phyloP scores from a whole-genome alignment of 129 eudicot species.

The Pittosporum tobira region DNA sequence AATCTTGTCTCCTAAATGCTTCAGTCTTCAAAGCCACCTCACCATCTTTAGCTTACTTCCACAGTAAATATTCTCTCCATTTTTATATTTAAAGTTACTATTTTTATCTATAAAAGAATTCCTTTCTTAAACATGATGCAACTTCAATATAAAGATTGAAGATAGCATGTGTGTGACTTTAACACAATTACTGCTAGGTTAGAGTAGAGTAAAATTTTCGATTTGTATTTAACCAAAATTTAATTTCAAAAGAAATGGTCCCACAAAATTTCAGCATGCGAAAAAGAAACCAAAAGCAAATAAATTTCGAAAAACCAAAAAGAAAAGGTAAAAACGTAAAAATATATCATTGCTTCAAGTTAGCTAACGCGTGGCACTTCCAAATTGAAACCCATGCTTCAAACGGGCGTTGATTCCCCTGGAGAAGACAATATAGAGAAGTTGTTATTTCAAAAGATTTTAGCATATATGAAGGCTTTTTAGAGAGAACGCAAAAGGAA shows the following conservation, averaged over 20 bases:
- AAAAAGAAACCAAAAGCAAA: not conserved
- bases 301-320: not conserved
- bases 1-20: not conserved
- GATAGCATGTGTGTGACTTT: not conserved
- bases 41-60: not conserved
- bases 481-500: not conserved
- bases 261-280: not conserved
- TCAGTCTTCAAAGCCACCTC: not conserved
- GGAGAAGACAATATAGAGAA: not conserved
- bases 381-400: too few relatives aligned
- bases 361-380: too few relatives aligned
- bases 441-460: too few relatives aligned
- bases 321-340: not conserved
- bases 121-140: slow-evolving; percentile 5
- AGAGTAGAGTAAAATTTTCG: too few relatives aligned
- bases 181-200: not conserved
- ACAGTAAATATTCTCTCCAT: not conserved
- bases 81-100: not conserved
- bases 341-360: not conserved
- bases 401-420: not conserved
- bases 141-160: not conserved
- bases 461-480: too few relatives aligned
- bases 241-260: not conserved
- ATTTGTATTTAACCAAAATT: not conserved
- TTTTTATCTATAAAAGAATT: not conserved